Base-by-base conservation (phyloP, 2,329 filamentous ascomycete species). In the Plectosphaerella cucumerina region DNA sequence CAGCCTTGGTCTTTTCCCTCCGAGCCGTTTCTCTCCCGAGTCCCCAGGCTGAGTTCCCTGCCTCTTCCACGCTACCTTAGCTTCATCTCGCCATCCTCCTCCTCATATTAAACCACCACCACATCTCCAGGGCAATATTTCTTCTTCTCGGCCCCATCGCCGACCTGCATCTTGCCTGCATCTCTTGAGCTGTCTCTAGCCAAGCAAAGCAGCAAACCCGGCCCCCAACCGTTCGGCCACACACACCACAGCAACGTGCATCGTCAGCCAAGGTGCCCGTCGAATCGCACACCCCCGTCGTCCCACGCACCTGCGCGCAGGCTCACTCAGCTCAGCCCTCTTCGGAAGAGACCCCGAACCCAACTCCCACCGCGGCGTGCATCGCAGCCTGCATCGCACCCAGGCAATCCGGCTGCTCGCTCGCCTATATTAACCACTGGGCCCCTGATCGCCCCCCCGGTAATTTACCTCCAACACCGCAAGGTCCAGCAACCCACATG, bases 401-500 rank as follows among this genome's bases (percentile, higher is more conserved):
- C n/a, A n/a, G n/a, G n/a, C n/a, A n/a, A n/a, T n/a, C 20, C 12
- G 14, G 31, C 43, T 45, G 22, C 31, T 15, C 23, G 18, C 42
- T 21, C 43, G 17, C 10, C 43, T 45, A 15, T 22, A 31, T 21
- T n/a, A 45, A 10, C n/a, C 42, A 44, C 5, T 26, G 39, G 17
- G 6, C 39, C 39, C 20, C 21, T 45, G 31, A 20, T 26, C 47
- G 44, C 54, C 41, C 54, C 41, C 48, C 45, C 54, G 53, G 50
- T 48, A 55, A 51, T 56, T 49, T 53, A 56, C 50, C 47, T 56
- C 54, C 52, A 56, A 55, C 54, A 49, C 47, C 47, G 48, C 52
- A n/a, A n/a, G n/a, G n/a, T n/a, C n/a, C n/a, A n/a, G n/a, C n/a
- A 48, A 34, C 53, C 53, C 50, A 53, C 49, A 48, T 56, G 54